A percentile compares a stretch with the other conserved stretches of the same genome.
Conservation (phyloP, 192 early-diverging fungal genomes). For the Backusella circina region DNA sequence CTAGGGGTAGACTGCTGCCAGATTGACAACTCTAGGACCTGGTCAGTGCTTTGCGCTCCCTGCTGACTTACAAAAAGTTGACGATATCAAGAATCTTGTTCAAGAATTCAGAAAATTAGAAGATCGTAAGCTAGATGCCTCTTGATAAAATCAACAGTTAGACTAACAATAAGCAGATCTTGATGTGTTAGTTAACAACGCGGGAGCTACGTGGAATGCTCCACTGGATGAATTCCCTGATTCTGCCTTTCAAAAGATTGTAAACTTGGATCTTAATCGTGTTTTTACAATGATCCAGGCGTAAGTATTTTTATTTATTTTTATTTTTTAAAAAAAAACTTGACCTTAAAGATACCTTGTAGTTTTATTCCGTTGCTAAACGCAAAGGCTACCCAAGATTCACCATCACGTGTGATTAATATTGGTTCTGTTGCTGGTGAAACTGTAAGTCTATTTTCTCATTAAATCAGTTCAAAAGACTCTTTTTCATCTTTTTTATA, state of each 20-base stretch:
- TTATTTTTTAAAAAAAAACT: neutral
- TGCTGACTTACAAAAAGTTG: slow-evolving; percentile 62
- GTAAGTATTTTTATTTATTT: slow-evolving; percentile 14
- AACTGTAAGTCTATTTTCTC: slow-evolving; percentile 7
- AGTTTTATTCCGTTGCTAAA: slow-evolving; percentile 64
- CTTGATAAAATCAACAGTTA: neutral
- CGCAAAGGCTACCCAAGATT: slow-evolving; percentile 41
- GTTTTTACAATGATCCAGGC: slow-evolving; percentile 74
- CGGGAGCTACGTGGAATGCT: slow-evolving; percentile 55
- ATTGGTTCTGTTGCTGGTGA: slow-evolving; percentile 68
- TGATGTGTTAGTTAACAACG: slow-evolving; percentile 87
- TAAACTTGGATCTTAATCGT: slow-evolving; percentile 83
- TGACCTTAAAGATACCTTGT: neutral
- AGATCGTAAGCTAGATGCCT: slow-evolving; percentile 36
- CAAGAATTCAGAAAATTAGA: slow-evolving; percentile 55
- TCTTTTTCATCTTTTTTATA: neutral
- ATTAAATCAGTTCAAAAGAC: neutral
- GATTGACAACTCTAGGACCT: slow-evolving; percentile 58
- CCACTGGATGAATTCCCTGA: slow-evolving; percentile 59
- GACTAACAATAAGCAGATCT: slow-evolving; percentile 44
- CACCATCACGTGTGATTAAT: slow-evolving; percentile 83
- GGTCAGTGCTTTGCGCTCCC: slow-evolving; percentile 66
- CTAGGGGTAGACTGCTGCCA: slow-evolving; percentile 35
- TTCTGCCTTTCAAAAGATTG: slow-evolving; percentile 63
- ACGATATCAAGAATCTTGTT: slow-evolving; percentile 55